A percentile compares a stretch with the other conserved stretches of the same genome.
Conservation (phyloP, 495 filamentous ascomycete species). For the Annulohypoxylon nitens region DNA sequence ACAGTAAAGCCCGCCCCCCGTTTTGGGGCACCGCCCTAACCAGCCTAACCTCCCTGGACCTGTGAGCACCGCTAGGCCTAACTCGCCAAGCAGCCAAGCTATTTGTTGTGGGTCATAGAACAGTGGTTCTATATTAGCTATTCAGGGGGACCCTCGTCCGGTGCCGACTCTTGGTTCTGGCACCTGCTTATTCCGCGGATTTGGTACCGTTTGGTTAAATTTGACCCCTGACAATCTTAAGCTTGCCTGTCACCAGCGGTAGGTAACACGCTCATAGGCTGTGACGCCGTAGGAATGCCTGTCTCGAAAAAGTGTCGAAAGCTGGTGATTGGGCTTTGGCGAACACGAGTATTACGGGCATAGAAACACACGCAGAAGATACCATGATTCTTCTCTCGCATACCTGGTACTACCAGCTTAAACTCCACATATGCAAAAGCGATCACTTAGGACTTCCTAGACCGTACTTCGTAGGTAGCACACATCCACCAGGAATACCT, state of each 20-base stretch:
- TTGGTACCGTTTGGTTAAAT: slow-evolving; percentile 48
- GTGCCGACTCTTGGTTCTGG: slow-evolving; percentile 39
- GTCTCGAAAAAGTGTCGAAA: not conserved
- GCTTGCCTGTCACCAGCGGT: slow-evolving; percentile 18
- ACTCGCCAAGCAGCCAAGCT: slow-evolving; percentile 41
- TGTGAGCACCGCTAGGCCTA: slow-evolving; percentile 7
- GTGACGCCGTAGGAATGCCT: slow-evolving; percentile 22
- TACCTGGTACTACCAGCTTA: slow-evolving; percentile 3
- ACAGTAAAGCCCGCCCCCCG: slow-evolving; percentile 31
- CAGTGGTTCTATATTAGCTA: slow-evolving; percentile 41
- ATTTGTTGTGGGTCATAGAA: slow-evolving; percentile 31
- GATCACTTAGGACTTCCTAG: slow-evolving; percentile 1
- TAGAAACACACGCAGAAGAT: slow-evolving; percentile 36
- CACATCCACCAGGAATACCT: not conserved
- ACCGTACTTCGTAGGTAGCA: not conserved
- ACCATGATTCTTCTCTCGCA: slow-evolving; percentile 29
- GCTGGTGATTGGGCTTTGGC: slow-evolving; percentile 28
- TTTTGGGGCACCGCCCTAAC: slow-evolving; percentile 31
- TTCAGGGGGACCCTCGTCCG: slow-evolving; percentile 44
- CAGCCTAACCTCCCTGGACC: slow-evolving; percentile 37
- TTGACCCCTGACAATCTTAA: slow-evolving; percentile 45
- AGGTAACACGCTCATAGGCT: slow-evolving; percentile 30
- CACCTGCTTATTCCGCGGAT: slow-evolving; percentile 48
- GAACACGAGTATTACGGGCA: slow-evolving; percentile 38
- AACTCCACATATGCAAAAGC: slow-evolving; percentile 37